A percentile compares a stretch with the other conserved stretches of the same genome.
phyloP scores from a whole-genome alignment of 2,329 filamentous ascomycete species.

The Cordyceps farinosa region DNA sequence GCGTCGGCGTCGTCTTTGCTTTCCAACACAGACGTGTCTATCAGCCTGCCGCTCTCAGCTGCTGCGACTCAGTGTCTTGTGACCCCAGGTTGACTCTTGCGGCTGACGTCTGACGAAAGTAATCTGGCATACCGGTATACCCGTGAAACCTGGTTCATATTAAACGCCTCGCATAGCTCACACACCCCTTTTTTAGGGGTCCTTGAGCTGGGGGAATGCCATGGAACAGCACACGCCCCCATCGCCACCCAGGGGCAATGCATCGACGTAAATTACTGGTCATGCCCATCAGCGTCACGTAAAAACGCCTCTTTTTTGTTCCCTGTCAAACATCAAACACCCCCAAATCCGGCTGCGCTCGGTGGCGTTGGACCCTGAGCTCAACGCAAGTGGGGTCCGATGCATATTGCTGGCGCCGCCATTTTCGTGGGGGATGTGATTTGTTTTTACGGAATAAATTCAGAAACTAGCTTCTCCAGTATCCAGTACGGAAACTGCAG shows the following conservation, averaged over 20 bases:
- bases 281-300: not conserved
- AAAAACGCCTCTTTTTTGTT: not conserved
- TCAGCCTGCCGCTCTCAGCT: not conserved
- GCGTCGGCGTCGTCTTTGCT: not conserved
- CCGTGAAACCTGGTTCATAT: not conserved
- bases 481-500: no score
- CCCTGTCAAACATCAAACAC: not conserved
- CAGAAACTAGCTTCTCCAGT: not conserved
- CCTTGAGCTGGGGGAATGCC: not conserved
- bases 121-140: not conserved
- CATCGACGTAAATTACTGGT: not conserved
- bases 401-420: not conserved
- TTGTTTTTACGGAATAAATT: not conserved
- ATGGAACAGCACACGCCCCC: no score
- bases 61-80: not conserved
- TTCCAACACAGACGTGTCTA: not conserved
- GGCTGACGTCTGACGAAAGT: not conserved
- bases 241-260: not conserved
- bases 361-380: constrained; percentile 18
- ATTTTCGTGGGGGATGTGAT: not conserved
- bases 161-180: not conserved
- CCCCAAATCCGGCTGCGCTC: not conserved
- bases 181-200: not conserved
- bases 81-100: not conserved
- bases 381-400: not conserved